A percentile compares a stretch with the other conserved stretches of the same genome.
phyloP scores from a whole-genome alignment of 139 green algal species.

The Micractinium sp. region DNA sequence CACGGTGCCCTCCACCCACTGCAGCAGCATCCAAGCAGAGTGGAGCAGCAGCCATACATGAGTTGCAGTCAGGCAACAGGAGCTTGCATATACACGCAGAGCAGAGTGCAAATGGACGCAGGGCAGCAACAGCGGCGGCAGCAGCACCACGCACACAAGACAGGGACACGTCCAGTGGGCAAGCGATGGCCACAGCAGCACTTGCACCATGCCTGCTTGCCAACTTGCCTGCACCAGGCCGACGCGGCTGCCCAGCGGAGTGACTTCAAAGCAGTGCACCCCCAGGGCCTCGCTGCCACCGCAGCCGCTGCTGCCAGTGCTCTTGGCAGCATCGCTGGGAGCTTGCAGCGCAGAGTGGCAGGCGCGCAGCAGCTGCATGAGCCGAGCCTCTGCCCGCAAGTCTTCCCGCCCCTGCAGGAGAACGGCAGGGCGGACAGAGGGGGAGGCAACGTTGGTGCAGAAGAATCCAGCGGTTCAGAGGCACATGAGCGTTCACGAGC shows the following conservation, averaged over 20 bases:
- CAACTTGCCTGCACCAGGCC: slow-evolving; percentile 76
- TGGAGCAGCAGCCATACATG: no score
- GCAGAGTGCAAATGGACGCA: no score
- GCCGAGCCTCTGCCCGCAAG: slow-evolving; percentile 81
- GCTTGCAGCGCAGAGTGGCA: slow-evolving; percentile 60
- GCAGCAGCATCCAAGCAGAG: not conserved
- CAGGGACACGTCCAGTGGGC: no score
- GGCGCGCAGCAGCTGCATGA: slow-evolving; percentile 81
- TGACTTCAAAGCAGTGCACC: slow-evolving; percentile 72
- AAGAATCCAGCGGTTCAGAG: not conserved
- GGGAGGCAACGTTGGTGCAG: not conserved
- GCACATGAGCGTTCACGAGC: no score
- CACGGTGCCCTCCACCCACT: slow-evolving; percentile 81
- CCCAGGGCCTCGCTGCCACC: slow-evolving; percentile 7
- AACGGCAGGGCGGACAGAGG: not conserved
- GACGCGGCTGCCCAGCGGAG: slow-evolving; percentile 68
- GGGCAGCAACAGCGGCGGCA: not conserved
- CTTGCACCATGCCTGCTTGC: not conserved
- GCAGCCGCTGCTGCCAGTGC: not conserved
- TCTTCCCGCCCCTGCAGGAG: slow-evolving; percentile 78
- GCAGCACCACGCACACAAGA: not conserved
- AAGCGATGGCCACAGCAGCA: no score
- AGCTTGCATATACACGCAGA: no score
- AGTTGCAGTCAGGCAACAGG: no score
- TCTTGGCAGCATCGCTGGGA: not conserved